Conservation (phyloP, 2,329 filamentous ascomycete genomes). For the Curvularia sp. region DNA sequence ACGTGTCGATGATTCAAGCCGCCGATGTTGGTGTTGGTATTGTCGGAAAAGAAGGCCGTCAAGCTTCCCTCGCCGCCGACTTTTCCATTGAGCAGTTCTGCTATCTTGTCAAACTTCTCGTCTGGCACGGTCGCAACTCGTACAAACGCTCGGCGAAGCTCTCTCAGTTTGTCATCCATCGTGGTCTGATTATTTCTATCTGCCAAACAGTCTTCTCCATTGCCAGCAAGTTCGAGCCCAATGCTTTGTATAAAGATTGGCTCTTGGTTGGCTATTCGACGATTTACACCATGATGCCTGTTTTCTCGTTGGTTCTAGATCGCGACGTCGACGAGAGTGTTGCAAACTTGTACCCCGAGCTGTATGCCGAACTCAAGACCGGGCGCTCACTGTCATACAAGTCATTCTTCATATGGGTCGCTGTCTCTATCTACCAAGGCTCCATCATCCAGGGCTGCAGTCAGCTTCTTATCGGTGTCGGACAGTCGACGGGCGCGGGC, state of each 20-base stretch:
- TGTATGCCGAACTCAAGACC: constrained; percentile 95
- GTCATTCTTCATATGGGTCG: constrained; percentile 96
- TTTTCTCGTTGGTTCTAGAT: constrained; percentile 92
- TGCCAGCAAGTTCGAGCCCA: constrained; percentile 88
- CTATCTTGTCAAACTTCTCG: constrained; percentile 93
- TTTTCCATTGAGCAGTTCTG: constrained; percentile 97
- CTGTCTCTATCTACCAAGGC: constrained; percentile 94
- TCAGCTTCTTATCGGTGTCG: constrained; percentile 82
- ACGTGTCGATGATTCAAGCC: constrained; percentile 98
- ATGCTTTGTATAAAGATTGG: constrained; percentile 93
- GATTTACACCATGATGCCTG: constrained; percentile 90
- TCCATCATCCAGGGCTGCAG: constrained; percentile 93
- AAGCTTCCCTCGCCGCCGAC: constrained; percentile 93
- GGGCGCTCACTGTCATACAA: constrained; percentile 87
- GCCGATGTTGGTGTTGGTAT: constrained; percentile 98
- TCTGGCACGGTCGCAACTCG: constrained; percentile 97
- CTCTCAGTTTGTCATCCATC: constrained; percentile 97
- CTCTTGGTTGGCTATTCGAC: constrained; percentile 96
- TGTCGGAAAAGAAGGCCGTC: constrained; percentile 94
- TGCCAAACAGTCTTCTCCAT: constrained; percentile 98
- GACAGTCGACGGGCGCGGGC: not conserved
- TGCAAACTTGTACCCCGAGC: constrained; percentile 92
- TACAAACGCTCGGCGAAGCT: constrained; percentile 97
- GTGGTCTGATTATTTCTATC: constrained; percentile 91
- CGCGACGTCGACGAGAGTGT: constrained; percentile 93